Conservation (phyloP, 225 moss, liverwort and hornwort genomes). For the Pseudoscleropodium purum region DNA sequence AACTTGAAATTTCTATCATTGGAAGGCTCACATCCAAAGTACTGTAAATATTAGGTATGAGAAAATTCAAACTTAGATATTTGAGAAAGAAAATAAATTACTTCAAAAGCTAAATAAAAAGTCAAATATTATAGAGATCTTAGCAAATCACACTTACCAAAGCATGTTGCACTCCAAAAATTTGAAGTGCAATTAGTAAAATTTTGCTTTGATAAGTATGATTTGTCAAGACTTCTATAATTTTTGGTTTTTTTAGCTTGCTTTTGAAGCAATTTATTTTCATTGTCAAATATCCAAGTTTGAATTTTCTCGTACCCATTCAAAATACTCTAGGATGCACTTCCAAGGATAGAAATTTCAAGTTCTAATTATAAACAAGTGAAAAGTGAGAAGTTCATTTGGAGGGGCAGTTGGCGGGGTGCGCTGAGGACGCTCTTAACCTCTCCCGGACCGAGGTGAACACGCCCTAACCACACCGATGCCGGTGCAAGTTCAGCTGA, state of each 20-base stretch:
- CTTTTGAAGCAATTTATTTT: background rate
- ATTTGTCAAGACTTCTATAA: background rate
- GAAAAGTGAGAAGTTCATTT: background rate
- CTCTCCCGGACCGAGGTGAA: background rate
- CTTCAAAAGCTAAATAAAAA: background rate
- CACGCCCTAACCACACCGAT: background rate
- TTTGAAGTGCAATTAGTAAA: background rate
- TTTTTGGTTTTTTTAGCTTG: background rate
- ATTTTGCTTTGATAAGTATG: background rate
- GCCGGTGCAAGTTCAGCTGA: background rate
- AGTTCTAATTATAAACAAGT: background rate
- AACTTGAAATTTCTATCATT: background rate
- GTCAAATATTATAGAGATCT: background rate
- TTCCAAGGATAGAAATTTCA: background rate
- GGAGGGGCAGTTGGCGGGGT: background rate
- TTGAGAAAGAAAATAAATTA: background rate
- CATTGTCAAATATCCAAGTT: background rate
- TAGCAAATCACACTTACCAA: background rate
- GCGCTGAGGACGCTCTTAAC: background rate
- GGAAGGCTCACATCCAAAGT: fast-evolving
- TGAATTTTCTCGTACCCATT: background rate
- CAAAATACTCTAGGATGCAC: background rate
- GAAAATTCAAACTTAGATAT: background rate
- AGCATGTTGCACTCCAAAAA: background rate
- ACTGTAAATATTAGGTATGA: no score